A percentile compares a stretch with the other conserved stretches of the same genome.
phyloP scores from a whole-genome alignment of 2,329 filamentous ascomycete species.

The Sodiomyces alkalinus region DNA sequence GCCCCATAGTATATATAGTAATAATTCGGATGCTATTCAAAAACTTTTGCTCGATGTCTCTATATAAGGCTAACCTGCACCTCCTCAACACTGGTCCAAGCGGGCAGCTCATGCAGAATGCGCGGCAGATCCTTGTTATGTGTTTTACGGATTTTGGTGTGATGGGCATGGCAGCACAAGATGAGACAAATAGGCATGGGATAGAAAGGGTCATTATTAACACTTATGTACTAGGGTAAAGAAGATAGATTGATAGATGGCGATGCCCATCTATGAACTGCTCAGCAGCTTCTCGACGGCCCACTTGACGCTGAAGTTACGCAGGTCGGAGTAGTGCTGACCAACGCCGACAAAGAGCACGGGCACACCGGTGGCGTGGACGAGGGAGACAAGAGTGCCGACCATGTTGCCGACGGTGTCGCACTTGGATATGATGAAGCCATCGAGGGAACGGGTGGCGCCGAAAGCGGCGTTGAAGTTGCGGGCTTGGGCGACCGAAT shows the following conservation, averaged over 20 bases:
- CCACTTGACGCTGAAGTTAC: conserved; percentile 56
- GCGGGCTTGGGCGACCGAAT: conserved; percentile 85
- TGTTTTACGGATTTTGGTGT: too few relatives aligned
- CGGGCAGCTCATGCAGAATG: too few relatives aligned
- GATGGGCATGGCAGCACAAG: too few relatives aligned
- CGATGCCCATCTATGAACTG: conserved; percentile 20
- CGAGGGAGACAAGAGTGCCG: conserved; percentile 85
- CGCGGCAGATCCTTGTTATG: too few relatives aligned
- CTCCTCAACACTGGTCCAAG: too few relatives aligned
- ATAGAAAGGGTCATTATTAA: neutral
- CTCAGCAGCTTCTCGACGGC: conserved; percentile 51
- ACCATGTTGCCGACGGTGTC: conserved; percentile 99
- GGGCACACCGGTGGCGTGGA: conserved; percentile 92
- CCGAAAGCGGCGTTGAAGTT: conserved; percentile 96
- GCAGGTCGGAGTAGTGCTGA: conserved; percentile 53
- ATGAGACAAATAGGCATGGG: too few relatives aligned
- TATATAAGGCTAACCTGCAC: too few relatives aligned
- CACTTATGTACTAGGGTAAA: neutral
- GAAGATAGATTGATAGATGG: neutral
- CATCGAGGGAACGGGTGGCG: conserved; percentile 63
- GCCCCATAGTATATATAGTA: too few relatives aligned
- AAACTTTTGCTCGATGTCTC: too few relatives aligned
- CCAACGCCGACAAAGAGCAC: conserved; percentile 78
- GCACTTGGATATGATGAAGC: conserved; percentile 97
- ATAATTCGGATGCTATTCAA: conserved; percentile 1